Percentiles rank a stretch among this genome's conserved stretches.
These are phyloP conservation scores for Cutaneotrichosporon dermatis DNA, from an alignment of 1,284 basidiomycete genomes.

Conservation along the genomic window DNA sequence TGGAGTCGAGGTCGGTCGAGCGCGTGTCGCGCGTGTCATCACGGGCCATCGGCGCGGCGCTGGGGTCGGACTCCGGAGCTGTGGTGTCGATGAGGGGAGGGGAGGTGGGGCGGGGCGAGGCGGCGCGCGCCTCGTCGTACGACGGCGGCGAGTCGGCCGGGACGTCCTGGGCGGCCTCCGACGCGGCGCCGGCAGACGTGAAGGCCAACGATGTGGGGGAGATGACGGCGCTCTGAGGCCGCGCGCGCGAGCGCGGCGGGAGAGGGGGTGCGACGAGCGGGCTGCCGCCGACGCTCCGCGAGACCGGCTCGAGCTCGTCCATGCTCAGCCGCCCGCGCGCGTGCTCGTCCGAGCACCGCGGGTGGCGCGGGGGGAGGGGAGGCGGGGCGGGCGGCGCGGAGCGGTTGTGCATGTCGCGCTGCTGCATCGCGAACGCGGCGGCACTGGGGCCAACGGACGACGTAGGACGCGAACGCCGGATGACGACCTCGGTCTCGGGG, in stretches of 20 bases:
- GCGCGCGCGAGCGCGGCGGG: not conserved
- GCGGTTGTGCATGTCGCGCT: conserved; percentile 15
- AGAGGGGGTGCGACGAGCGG: not conserved
- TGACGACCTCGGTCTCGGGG: conserved; percentile 37
- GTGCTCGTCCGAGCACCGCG: not conserved
- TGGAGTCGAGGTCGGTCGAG: not conserved
- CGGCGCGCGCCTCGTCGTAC: not conserved
- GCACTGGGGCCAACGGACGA: conserved; percentile 3
- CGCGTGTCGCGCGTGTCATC: too few relatives aligned
- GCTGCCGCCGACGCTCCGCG: not conserved
- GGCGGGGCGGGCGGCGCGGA: conserved; percentile 8
- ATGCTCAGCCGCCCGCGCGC: not conserved
- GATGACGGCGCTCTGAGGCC: not conserved
- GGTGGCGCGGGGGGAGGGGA: not conserved
- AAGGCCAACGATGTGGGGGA: not conserved
- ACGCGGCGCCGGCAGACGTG: not conserved
- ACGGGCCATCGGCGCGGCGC: too few relatives aligned
- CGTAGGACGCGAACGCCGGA: conserved; percentile 19
- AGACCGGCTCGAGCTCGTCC: not conserved
- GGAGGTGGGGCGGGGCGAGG: not conserved
- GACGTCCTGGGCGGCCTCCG: not conserved
- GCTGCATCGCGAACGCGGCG: conserved; percentile 4
- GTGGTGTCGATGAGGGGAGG: not conserved
- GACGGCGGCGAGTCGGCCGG: conserved; percentile 1
- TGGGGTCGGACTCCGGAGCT: not conserved